A percentile compares a stretch with the other conserved stretches of the same genome.
These are phyloP conservation scores for Brassica incana DNA, from an alignment of 345 rosid genomes.

Conservation along the genomic window DNA sequence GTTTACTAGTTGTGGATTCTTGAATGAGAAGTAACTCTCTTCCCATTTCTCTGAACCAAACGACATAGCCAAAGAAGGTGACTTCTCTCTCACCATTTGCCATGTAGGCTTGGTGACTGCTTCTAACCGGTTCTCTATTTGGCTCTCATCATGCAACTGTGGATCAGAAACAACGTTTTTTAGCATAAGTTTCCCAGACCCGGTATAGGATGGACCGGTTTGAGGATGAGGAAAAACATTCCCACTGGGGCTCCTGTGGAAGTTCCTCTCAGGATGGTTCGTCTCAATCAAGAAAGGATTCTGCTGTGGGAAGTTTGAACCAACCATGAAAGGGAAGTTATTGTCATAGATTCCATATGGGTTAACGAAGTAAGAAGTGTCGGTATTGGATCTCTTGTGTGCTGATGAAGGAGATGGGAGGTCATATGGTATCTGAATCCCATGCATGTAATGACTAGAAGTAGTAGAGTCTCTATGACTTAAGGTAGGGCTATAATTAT, in stretches of 20 bases:
- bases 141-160: constrained; percentile 47
- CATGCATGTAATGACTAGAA: constrained; percentile 40
- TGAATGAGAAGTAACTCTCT: constrained; percentile 22
- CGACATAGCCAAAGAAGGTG: constrained; percentile 44
- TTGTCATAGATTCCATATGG: constrained; percentile 37
- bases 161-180: constrained; percentile 62
- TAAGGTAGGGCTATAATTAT: constrained; percentile 37
- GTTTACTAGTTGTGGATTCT: background rate
- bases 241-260: constrained; percentile 49
- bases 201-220: constrained; percentile 34
- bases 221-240: constrained; percentile 36
- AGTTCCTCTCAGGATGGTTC: constrained; percentile 33
- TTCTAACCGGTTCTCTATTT: constrained; percentile 33
- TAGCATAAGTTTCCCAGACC: constrained; percentile 34
- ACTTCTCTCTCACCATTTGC: constrained; percentile 43
- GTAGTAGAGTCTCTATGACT: constrained; percentile 50
- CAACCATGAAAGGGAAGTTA: constrained; percentile 38
- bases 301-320: constrained; percentile 42
- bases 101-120: constrained; percentile 35
- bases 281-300: constrained; percentile 44
- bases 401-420: constrained; percentile 50
- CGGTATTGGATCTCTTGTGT: constrained; percentile 46
- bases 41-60: constrained; percentile 33
- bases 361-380: constrained; percentile 40
- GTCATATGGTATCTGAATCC: constrained; percentile 37